Base-by-base conservation (phyloP, 257 asterid genomes). In the Primulina eburnea region DNA sequence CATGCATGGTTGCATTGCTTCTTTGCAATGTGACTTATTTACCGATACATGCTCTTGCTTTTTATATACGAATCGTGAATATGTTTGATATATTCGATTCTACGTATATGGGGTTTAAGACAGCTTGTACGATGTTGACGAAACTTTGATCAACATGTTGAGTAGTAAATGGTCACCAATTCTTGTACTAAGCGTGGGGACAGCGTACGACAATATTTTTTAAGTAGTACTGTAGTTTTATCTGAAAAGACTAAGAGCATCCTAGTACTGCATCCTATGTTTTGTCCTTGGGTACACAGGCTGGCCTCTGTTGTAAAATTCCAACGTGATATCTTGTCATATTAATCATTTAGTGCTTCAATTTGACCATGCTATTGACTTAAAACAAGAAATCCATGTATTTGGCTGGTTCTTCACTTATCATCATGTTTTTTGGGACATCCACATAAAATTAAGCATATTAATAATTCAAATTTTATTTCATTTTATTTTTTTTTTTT, bases 261-360 rank as follows among this genome's bases (percentile, higher is more conserved):
- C 82, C 78, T 73, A 78, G 78, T 69, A 73, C 76, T 69, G 17
- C 32, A n/a, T 72, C 77, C 57, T 11, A 66, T 70, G 76, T 70
- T 70, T 73, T 68, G 62, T 73, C 75, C 73, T 74, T n/a, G n/a
- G 40, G 65, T 70, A 73, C 72, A 55, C 65, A 56, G 63, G 64
- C 26, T 64, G 78, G 26, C 12, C 62, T 70, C 57, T 5, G 17
- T 21, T 50, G 1, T 17, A 50, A 50, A 16, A 43, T 14, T 43
- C 55, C 18, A 43, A 43, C n/a, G 57, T 50, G 57, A 50, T 50
- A 1, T 50, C 57, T 50, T 4, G 8, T 50, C 57, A 4, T 50
- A 17, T 5, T 17, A 16, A 50, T 50, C 0, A 16, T 50, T 50
- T 50, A 50, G 20, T 50, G 21, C 57, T 50, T 17, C 57, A 50